These are phyloP conservation scores for Adansonia gregorii DNA, from an alignment of 441 rosid genomes.

Conservation along the genomic window DNA sequence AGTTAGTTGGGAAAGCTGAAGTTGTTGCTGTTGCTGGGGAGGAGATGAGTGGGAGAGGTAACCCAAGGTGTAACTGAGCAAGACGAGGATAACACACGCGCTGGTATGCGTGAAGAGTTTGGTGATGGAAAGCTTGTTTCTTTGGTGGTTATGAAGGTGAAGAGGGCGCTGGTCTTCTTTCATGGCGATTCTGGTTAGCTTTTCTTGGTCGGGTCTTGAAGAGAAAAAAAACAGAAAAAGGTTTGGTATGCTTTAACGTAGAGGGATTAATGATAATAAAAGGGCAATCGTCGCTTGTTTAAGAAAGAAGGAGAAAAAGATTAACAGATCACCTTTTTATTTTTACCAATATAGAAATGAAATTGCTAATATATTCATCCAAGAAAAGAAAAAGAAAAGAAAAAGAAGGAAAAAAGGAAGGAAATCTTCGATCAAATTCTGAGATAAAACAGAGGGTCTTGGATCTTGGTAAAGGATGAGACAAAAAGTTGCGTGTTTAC, in stretches of 20 bases:
- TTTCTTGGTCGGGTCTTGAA: neutral
- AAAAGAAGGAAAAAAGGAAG: neutral
- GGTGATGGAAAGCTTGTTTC: constrained; percentile 24
- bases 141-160: constrained; percentile 29
- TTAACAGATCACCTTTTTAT: neutral
- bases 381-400: neutral
- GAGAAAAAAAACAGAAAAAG: neutral
- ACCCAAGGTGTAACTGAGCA: constrained; percentile 55
- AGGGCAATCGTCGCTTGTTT: neutral
- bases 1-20: too few species aligned
- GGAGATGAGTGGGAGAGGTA: constrained; percentile 39
- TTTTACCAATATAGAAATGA: neutral
- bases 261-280: neutral
- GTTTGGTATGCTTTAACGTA: neutral
- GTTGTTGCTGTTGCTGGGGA: constrained; percentile 15
- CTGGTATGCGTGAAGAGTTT: constrained; percentile 35
- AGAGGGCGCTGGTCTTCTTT: constrained; percentile 43
- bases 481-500: neutral
- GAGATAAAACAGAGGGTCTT: neutral
- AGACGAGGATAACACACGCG: constrained; percentile 39
- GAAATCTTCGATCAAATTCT: neutral
- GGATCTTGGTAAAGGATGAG: neutral
- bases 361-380: neutral
- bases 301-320: neutral
- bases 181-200: constrained; percentile 35